Conservation (phyloP, 192 early-diverging fungal species). For the Entophlyctis luteolus region DNA sequence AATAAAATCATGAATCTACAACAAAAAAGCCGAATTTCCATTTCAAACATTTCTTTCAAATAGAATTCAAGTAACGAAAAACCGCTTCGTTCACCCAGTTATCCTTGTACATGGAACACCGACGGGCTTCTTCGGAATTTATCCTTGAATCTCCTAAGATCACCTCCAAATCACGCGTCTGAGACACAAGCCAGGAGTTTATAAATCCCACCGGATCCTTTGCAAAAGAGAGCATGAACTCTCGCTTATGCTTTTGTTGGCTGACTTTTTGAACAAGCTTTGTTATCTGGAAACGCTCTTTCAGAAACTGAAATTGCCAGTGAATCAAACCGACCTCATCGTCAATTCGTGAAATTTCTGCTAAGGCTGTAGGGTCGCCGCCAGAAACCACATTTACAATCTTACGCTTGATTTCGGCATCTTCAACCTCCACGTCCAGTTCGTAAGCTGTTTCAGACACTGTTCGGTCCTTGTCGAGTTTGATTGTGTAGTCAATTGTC, state of each 20-base stretch:
- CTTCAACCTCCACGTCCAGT: constrained; percentile 85
- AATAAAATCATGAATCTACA: too few species aligned
- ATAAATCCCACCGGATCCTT: constrained; percentile 84
- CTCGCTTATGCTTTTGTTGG: constrained; percentile 83
- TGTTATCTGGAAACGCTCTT: constrained; percentile 55
- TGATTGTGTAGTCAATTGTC: constrained; percentile 83
- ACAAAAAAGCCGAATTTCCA: too few species aligned
- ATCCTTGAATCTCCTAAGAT: constrained; percentile 72
- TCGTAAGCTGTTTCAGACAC: constrained; percentile 80
- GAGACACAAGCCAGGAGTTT: constrained; percentile 88
- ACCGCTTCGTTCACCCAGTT: constrained; percentile 83
- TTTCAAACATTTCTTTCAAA: too few species aligned
- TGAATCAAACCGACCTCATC: constrained; percentile 41
- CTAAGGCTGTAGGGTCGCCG: constrained; percentile 19
- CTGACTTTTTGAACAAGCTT: constrained; percentile 80
- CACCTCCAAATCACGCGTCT: constrained; percentile 85
- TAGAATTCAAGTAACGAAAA: constrained; percentile 71
- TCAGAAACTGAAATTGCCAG: too few species aligned
- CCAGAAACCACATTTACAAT: constrained; percentile 35
- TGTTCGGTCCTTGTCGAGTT: constrained; percentile 72
- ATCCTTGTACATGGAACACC: constrained; percentile 70
- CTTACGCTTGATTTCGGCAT: constrained; percentile 55
- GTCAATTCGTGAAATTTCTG: constrained; percentile 42
- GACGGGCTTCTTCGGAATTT: constrained; percentile 70
- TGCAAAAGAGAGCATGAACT: constrained; percentile 86